These are phyloP conservation scores for Cicer yamashitae DNA, from an alignment of 306 rosid species.

Conservation along the genomic window DNA sequence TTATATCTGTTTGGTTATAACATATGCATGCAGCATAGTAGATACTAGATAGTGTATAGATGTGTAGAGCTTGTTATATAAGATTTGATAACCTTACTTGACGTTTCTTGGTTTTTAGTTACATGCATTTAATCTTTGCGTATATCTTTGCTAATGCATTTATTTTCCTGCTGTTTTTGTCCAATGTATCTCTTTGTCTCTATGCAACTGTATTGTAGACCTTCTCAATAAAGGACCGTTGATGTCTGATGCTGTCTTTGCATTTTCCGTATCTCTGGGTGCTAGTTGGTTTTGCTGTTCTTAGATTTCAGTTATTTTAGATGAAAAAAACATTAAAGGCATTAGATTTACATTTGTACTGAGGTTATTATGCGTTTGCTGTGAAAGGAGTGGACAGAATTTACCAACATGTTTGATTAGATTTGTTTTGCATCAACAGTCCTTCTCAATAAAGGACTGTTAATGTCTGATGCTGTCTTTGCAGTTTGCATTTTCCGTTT, in stretches of 20 bases:
- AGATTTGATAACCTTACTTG: conserved; percentile 8
- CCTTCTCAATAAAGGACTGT: neutral
- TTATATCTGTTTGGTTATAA: neutral
- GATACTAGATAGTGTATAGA: neutral
- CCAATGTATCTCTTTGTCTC: neutral
- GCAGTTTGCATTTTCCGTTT: conserved; percentile 22
- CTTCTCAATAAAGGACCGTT: neutral
- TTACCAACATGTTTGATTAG: conserved; percentile 18
- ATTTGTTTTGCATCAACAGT: neutral
- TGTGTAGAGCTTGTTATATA: conserved; percentile 9
- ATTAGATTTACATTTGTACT: neutral
- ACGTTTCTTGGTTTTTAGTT: neutral
- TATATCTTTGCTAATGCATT: neutral
- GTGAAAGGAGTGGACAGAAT: neutral
- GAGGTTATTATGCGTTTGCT: neutral
- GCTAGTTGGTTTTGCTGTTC: conserved; percentile 26
- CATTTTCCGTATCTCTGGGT: neutral
- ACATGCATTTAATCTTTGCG: neutral
- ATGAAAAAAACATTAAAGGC: neutral
- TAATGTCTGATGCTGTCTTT: neutral
- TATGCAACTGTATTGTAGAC: neutral
- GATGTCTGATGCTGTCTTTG: conserved; percentile 1
- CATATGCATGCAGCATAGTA: neutral
- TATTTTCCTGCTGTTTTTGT: conserved; percentile 18
- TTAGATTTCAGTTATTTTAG: neutral